Percentiles rank a stretch among this genome's conserved stretches.
Evolutionary conservation across 2,329 filamentous ascomycete species (phyloP).

Genomic region (Alternaria sp.): DNA sequence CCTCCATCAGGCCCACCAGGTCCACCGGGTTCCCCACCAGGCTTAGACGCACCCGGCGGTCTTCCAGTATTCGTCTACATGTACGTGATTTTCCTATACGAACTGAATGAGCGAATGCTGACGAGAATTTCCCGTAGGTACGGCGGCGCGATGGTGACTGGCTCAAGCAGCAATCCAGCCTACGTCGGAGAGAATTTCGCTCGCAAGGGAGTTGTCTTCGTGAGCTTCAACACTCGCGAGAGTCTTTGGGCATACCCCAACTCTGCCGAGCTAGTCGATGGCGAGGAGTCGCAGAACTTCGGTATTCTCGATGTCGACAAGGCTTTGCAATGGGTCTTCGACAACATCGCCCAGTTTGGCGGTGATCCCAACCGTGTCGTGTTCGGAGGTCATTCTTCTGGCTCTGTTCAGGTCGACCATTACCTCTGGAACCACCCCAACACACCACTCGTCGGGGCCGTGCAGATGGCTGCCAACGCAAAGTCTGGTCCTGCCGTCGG

Average conservation of each 20-base stretch:
- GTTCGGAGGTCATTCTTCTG: slow-evolving; percentile 49
- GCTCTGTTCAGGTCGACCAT: slow-evolving; percentile 33
- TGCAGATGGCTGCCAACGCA: slow-evolving; percentile 34
- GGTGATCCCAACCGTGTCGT: slow-evolving; percentile 52
- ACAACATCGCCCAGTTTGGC: slow-evolving; percentile 48
- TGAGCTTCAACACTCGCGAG: slow-evolving; percentile 37
- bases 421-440: slow-evolving; percentile 35
- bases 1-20: not conserved
- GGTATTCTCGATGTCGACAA: slow-evolving; percentile 48
- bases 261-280: slow-evolving; percentile 44
- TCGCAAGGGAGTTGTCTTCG: slow-evolving; percentile 30
- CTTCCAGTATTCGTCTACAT: slow-evolving; percentile 51
- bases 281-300: slow-evolving; percentile 34
- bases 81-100: slow-evolving; percentile 20
- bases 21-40: not conserved
- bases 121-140: slow-evolving; percentile 13
- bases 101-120: not conserved
- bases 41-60: not conserved
- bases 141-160: slow-evolving; percentile 48
- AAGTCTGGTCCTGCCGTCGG: slow-evolving; percentile 31
- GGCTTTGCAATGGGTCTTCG: slow-evolving; percentile 45
- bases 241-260: slow-evolving; percentile 52
- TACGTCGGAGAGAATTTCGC: slow-evolving; percentile 51
- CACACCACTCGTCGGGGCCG: slow-evolving; percentile 25
- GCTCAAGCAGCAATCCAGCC: slow-evolving; percentile 49